phyloP scores from a whole-genome alignment of 2,329 filamentous ascomycete species.

The Verticillium dahliae region DNA sequence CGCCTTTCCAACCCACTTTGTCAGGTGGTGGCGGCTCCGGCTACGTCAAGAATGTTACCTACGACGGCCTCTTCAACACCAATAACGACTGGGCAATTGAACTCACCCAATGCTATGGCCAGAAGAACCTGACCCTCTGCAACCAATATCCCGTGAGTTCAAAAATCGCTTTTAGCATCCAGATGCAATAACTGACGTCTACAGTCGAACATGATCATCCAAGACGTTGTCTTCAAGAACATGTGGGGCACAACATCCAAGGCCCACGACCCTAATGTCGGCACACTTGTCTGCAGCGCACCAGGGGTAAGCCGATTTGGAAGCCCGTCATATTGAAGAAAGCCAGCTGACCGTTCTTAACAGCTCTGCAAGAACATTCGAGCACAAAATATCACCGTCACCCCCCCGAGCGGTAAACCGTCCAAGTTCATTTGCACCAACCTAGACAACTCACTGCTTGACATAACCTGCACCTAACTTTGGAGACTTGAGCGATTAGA shows the following conservation, averaged over 20 bases:
- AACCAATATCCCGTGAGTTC: slow-evolving; percentile 7
- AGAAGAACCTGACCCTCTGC: slow-evolving; percentile 5
- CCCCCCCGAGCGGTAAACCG: slow-evolving; percentile 8
- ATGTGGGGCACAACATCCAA: slow-evolving; percentile 9
- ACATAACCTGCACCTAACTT: slow-evolving; percentile 1
- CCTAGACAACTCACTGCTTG: slow-evolving; percentile 6
- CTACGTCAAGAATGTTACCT: slow-evolving; percentile 60
- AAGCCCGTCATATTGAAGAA: background rate
- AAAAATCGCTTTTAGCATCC: background rate
- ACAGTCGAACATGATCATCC: slow-evolving; percentile 10
- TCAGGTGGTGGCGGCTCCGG: slow-evolving; percentile 58
- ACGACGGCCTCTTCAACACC: slow-evolving; percentile 51
- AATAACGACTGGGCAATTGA: slow-evolving; percentile 48
- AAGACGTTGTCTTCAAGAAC: slow-evolving; percentile 12
- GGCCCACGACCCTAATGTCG: slow-evolving; percentile 9
- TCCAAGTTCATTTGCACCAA: slow-evolving; percentile 9
- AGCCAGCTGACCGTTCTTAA: no score
- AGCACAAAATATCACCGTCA: slow-evolving; percentile 8
- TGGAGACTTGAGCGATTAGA: background rate
- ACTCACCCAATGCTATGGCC: slow-evolving; percentile 9
- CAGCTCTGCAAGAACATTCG: slow-evolving; percentile 11
- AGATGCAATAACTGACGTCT: background rate
- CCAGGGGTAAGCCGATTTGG: background rate
- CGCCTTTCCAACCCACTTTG: slow-evolving; percentile 36
- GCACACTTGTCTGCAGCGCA: slow-evolving; percentile 10